Base-by-base conservation (phyloP, 2,329 filamentous ascomycete species). In the Blastomyces silverae region DNA sequence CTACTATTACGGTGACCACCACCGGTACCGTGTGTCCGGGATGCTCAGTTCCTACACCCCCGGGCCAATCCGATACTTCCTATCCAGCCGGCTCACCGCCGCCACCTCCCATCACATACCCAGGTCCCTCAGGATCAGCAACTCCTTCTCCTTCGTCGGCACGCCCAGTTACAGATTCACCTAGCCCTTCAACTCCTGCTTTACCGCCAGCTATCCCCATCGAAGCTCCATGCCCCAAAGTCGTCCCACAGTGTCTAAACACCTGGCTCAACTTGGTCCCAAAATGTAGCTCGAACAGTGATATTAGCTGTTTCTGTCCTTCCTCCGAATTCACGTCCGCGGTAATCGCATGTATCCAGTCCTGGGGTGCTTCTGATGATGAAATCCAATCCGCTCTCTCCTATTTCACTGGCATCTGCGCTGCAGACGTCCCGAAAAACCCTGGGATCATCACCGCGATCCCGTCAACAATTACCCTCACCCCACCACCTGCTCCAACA, bases 381-480 rank as follows among this genome's bases (percentile, higher is more conserved):
- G 84, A 90, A 74, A 83, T 93, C 70, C 82, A 85, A 64, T 79
- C 86, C 71, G 90, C 91, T 66, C 83, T 94, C 66, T 84, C 85
- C 72, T 96, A 90, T 85, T 89, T 97, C 82, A 88, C 92, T 78
- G 92, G 92, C 76, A 90, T 97, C 79, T 97, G 93, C 81, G 91
- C 89, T 65, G 79, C 84, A 63, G 88, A 88, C 78, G 84, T 91
- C 46, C 81, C 84, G 20, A 71, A 84, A 74, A 96, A 97, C 84
- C 91, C 92, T n/a, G 90, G 83, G 68, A 90, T 97, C 72, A 85
- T 91, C 73, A 95, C 89, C 61, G 87, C 85, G 68, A 86, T 91
- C 70, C 86, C 89, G 31, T 81, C 82, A 50, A 83, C 82, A 64
- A 84, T 88, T 77, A 81, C 79, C 7, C 75, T 83, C n/a, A 73